Percentiles rank a stretch among this genome's conserved stretches.
Conservation (phyloP, 176 grass and related monocot species). For the Oryza brachyantha region DNA sequence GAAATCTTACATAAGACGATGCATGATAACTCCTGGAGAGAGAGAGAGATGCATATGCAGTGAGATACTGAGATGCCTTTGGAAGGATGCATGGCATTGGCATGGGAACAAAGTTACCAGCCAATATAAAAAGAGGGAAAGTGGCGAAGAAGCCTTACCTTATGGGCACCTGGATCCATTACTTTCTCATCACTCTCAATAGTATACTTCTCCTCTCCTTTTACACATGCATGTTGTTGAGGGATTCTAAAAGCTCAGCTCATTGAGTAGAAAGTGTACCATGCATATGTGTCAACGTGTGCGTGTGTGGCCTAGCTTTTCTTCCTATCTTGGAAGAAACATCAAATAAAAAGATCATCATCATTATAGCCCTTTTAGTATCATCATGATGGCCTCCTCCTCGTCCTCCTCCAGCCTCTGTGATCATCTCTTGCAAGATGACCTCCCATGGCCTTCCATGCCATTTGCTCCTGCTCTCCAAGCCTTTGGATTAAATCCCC, state of each 20-base stretch:
- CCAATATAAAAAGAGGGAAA: constrained; percentile 44
- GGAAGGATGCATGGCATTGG: constrained; percentile 9
- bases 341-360: constrained; percentile 40
- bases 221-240: constrained; percentile 38
- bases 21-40: not conserved
- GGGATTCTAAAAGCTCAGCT: constrained; percentile 43
- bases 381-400: constrained; percentile 53
- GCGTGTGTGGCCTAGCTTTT: constrained; percentile 16
- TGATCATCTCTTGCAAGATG: constrained; percentile 45
- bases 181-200: constrained; percentile 35
- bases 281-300: not conserved
- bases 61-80: constrained; percentile 2
- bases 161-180: constrained; percentile 42
- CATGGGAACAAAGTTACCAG: constrained; percentile 33
- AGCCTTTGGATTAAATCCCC: constrained; percentile 30
- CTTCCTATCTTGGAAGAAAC: constrained; percentile 41
- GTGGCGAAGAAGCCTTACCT: constrained; percentile 28
- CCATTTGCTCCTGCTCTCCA: constrained; percentile 27
- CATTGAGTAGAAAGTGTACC: not conserved
- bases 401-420: constrained; percentile 47
- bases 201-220: not conserved
- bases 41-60: constrained; percentile 26
- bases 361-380: constrained; percentile 34
- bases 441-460: constrained; percentile 39
- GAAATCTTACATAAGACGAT: not conserved